Percentiles rank a stretch among this genome's conserved stretches.
These are phyloP conservation scores for Flaveria trinervia DNA, from an alignment of 129 eudicot species.

Conservation along the genomic window DNA sequence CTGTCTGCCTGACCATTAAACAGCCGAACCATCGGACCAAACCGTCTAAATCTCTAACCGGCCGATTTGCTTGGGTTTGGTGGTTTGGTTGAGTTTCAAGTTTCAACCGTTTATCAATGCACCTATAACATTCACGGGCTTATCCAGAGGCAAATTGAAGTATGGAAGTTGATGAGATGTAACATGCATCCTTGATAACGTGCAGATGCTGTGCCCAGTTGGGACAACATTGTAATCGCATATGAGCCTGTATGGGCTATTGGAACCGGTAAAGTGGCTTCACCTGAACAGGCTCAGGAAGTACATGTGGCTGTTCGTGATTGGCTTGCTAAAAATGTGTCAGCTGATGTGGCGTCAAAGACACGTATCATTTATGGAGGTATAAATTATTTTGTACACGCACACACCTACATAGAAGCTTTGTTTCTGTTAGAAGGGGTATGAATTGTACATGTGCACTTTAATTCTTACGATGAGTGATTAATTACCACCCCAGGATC, in stretches of 20 bases:
- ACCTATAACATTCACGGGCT: not conserved
- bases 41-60: not conserved
- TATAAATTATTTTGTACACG: conserved; percentile 18
- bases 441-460: not conserved
- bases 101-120: not conserved
- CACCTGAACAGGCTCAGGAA: conserved; percentile 90
- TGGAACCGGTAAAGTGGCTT: conserved; percentile 97
- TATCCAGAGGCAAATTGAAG: not conserved
- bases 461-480: conserved; percentile 10
- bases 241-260: conserved; percentile 99
- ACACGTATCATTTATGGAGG: conserved; percentile 97
- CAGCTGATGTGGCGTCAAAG: conserved; percentile 89
- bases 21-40: not conserved
- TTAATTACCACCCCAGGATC: conserved; percentile 56
- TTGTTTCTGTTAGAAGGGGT: not conserved
- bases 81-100: not conserved
- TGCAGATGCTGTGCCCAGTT: conserved; percentile 91
- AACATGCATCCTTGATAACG: conserved; percentile 18
- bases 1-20: not conserved
- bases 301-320: conserved; percentile 88
- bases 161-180: not conserved
- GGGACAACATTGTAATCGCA: conserved; percentile 92
- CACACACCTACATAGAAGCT: too few species aligned
- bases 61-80: not conserved
- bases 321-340: conserved; percentile 83